Conservation (phyloP, 2,329 filamentous ascomycete species). For the Trichoderma asperellum region DNA sequence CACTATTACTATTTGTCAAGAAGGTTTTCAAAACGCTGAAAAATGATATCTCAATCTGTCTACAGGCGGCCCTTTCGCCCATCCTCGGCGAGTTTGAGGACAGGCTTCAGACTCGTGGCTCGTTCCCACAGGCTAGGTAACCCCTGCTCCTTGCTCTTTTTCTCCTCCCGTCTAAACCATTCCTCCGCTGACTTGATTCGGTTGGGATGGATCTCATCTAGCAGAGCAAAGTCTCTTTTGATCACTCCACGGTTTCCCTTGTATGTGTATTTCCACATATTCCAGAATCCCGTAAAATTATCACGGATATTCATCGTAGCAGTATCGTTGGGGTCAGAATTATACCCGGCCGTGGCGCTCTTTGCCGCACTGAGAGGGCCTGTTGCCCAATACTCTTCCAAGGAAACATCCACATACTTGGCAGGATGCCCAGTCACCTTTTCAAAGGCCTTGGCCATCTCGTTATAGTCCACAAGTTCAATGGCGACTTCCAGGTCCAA, state of each 20-base stretch:
- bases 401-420: constrained; percentile 42
- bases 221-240: constrained; percentile 50
- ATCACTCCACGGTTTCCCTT: constrained; percentile 47
- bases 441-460: constrained; percentile 48
- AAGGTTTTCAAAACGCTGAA: not conserved
- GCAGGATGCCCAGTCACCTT: constrained; percentile 49
- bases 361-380: constrained; percentile 32
- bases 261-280: constrained; percentile 48
- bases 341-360: constrained; percentile 44
- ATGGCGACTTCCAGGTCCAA: constrained; percentile 52
- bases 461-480: constrained; percentile 45
- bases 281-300: constrained; percentile 59
- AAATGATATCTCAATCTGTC: not conserved
- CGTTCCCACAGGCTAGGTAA: constrained; percentile 30
- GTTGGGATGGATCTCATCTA: constrained; percentile 56
- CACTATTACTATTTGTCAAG: not conserved
- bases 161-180: constrained; percentile 50
- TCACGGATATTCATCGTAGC: constrained; percentile 46
- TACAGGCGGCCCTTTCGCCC: constrained; percentile 29
- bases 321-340: constrained; percentile 38
- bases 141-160: constrained; percentile 35
- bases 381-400: constrained; percentile 43
- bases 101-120: constrained; percentile 30
- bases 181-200: constrained; percentile 54
- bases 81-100: constrained; percentile 33